phyloP scores from a whole-genome alignment of 768 basidiomycete genomes.

The Tulasnella sp. region DNA sequence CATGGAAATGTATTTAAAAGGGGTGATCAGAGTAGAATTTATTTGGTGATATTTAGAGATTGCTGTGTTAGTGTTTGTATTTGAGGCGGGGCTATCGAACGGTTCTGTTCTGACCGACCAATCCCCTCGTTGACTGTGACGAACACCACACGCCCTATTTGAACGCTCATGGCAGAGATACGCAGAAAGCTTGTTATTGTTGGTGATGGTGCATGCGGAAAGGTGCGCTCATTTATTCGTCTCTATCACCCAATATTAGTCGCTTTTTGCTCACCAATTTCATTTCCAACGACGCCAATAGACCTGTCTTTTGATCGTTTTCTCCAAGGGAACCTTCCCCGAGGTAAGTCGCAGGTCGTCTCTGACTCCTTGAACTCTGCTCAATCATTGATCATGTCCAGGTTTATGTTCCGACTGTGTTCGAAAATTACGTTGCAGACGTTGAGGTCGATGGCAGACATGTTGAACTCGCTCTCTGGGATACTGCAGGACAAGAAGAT shows the following conservation, averaged over 20 bases:
- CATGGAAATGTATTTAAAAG: too few species aligned
- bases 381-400: constrained; percentile 26
- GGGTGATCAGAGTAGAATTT: too few species aligned
- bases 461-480: constrained; percentile 97
- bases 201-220: constrained; percentile 95
- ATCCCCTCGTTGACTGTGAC: too few species aligned
- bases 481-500: constrained; percentile 99
- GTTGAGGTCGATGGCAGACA: constrained; percentile 98
- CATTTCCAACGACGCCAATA: constrained; percentile 24
- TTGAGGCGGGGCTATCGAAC: too few species aligned
- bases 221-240: constrained; percentile 36
- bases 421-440: constrained; percentile 99
- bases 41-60: too few species aligned
- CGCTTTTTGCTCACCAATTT: constrained; percentile 18
- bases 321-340: constrained; percentile 92
- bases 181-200: constrained; percentile 98
- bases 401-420: constrained; percentile 99
- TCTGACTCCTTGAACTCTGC: background rate
- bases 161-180: constrained; percentile 95
- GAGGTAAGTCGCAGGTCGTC: constrained; percentile 44
- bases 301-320: constrained; percentile 92
- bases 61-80: too few species aligned
- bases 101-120: too few species aligned
- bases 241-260: background rate
- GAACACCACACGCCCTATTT: too few species aligned